Base-by-base conservation (phyloP, 176 grass and related monocot genomes). In the Aegilops sharonensis region DNA sequence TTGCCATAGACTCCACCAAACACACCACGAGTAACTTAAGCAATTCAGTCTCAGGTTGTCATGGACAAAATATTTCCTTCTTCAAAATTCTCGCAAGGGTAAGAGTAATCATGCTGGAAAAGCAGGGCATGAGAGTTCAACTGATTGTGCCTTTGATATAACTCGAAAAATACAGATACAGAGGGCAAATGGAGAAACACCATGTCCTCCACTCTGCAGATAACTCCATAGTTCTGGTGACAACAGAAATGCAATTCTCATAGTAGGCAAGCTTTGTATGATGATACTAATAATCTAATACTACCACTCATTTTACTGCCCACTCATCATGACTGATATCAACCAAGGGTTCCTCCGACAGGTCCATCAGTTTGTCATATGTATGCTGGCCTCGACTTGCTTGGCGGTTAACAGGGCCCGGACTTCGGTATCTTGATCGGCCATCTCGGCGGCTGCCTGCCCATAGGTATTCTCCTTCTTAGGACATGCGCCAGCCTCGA, bases 401-500 rank as follows among this genome's bases (percentile, higher is more conserved):
- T 90, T 87, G 21, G 85, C 88, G 21, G 80, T 85, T 84, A 98
- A 90, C 88, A 94, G 54, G 50, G 69, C 64, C 36, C 69, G 69
- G 57, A 88, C 96, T 87, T 98, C 96, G 4, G 96, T 95, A 67
- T 85, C 90, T 74, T 86, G 68, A 85, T 94, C 92, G 42, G 96
- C 93, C 88, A 98, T 89, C 77, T 95, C 93, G 6, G 93, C 93
- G 2, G 96, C 87, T 50, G 87, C 89, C 94, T 98, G 91, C 10
- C 94, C 96, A 21, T 94, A 91, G 56, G 82, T 43, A 83, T 95
- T 98, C 70, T 81, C 88, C 62, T 91, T 92, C 87, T 90, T 88
- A 37, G 93, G 93, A 29, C 81, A 98, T 80, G 93, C 93, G 23
- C 93, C 96, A 68, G 90, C 86, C 57, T 91, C 62, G 9, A 95